Conservation (phyloP, 2,329 filamentous ascomycete genomes). For the Tothia fuscella region DNA sequence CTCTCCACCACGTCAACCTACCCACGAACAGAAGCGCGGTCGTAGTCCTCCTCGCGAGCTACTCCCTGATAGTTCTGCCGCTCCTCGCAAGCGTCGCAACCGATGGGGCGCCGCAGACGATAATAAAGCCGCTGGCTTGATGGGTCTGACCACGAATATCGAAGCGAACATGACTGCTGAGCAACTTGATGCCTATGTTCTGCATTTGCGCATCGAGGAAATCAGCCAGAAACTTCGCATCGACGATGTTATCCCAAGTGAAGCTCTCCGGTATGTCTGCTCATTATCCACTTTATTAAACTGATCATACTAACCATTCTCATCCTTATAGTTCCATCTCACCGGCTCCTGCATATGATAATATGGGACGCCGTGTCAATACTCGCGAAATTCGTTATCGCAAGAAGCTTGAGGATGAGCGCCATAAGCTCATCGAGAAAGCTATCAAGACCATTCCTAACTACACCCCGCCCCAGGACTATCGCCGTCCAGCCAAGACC, state of each 20-base stretch:
- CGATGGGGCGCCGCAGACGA: slow-evolving; percentile 95
- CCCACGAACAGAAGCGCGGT: slow-evolving; percentile 61
- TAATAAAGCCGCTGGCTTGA: slow-evolving; percentile 95
- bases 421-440: slow-evolving; percentile 96
- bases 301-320: slow-evolving; percentile 13
- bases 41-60: slow-evolving; percentile 82
- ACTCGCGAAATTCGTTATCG: slow-evolving; percentile 97
- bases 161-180: slow-evolving; percentile 97
- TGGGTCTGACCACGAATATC: slow-evolving; percentile 94
- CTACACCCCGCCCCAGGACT: slow-evolving; percentile 97
- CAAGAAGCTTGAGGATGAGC: slow-evolving; percentile 95
- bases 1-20: slow-evolving; percentile 34
- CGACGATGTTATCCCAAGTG: slow-evolving; percentile 94
- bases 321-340: slow-evolving; percentile 77
- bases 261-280: slow-evolving; percentile 73
- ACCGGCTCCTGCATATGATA: slow-evolving; percentile 93
- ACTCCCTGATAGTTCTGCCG: slow-evolving; percentile 20
- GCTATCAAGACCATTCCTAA: slow-evolving; percentile 99
- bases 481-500: slow-evolving; percentile 97
- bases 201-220: slow-evolving; percentile 95
- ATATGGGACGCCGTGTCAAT: slow-evolving; percentile 98
- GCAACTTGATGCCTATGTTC: slow-evolving; percentile 91
- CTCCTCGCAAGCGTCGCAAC: slow-evolving; percentile 83
- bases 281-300: slow-evolving; percentile 9
- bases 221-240: slow-evolving; percentile 99